phyloP scores from a whole-genome alignment of 1,139 yeast genomes.

The Kurtzmaniella quercitrusa region DNA sequence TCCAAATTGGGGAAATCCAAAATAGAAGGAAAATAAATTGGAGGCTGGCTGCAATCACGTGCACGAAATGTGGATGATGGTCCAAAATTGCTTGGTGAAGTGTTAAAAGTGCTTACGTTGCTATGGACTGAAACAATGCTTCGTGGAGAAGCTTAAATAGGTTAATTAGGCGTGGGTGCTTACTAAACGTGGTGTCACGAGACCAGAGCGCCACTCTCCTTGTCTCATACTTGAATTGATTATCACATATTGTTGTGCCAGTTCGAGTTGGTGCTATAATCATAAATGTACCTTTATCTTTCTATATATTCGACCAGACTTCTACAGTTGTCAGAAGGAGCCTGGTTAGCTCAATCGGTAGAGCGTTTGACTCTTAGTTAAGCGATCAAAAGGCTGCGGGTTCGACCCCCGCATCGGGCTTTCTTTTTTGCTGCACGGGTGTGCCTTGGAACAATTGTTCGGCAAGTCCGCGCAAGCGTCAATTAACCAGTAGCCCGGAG shows the following conservation, averaged over 20 bases:
- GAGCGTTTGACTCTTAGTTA: constrained; percentile 14
- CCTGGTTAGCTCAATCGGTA: constrained; percentile 12
- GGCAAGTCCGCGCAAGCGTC: not conserved
- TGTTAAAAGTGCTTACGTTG: no score
- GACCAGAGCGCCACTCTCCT: no score
- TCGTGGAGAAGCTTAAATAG: no score
- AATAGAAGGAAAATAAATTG: not conserved
- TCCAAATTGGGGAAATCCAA: not conserved
- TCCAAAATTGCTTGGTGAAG: not conserved
- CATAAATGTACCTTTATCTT: no score
- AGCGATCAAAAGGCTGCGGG: constrained; percentile 20
- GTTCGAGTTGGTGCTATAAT: no score
- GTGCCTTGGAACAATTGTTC: not conserved
- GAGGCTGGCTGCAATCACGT: constrained; percentile 1
- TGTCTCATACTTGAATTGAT: no score
- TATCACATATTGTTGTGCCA: no score
- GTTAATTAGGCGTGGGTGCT: no score
- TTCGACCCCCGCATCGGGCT: constrained; percentile 24
- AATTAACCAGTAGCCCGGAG: not conserved
- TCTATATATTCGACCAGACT: not conserved
- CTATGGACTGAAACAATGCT: no score
- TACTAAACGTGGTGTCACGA: no score
- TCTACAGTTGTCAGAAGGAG: not conserved
- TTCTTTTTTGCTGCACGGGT: constrained; percentile 1
- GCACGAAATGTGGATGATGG: not conserved